Base-by-base conservation (phyloP, 1,284 basidiomycete genomes). In the Fomitopsis schrenkii region DNA sequence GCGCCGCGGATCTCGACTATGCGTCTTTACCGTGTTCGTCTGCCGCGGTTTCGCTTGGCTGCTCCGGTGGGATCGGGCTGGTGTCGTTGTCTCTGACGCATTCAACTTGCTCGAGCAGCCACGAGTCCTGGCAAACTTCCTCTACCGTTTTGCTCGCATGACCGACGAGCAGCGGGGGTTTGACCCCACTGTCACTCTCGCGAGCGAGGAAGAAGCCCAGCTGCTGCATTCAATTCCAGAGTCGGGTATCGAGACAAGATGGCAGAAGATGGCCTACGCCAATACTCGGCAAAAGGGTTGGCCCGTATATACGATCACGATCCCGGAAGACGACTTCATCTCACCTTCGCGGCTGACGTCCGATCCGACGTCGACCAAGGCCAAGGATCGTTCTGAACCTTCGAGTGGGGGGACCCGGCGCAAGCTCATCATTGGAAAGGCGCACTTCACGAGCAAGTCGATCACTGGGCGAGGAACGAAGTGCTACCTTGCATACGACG, bases 401-500 rank as follows among this genome's bases (percentile, higher is more conserved):
- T 15, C 36, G 45, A 38, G 40, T 15, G n/a, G 52, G 2, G 3
- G 30, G 35, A 44, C 40, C 5, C 5, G 30, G 30, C 30, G 35
- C 55, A 45, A 3, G 17, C 36, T 61, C 5, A 41, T 65, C 4
- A 38, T 63, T 8, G 61, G 61, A 3, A 46, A 46, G 14, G 55
- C 60, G 1, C 19, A 59, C 5, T 15, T 35, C 17, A 14, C 48
- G 5, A 58, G 61, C 2, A 12, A 59, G 8, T 59, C 57, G 1
- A 17, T 58, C 17, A 19, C 30, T 12, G 58, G 64, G 5, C 59
- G 64, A 6, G 55, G 48, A 8, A 63, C 59, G 7, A 61, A 59
- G 3, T 42, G 35, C 3, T 65, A 63, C 38, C 61, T 59, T 59
- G 64, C 64, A 1, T 58, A 63, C 9, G 50, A 59, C 14, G 33